These are phyloP conservation scores for Microascus cirrosus DNA, from an alignment of 2,329 filamentous ascomycete species.

Conservation along the genomic window DNA sequence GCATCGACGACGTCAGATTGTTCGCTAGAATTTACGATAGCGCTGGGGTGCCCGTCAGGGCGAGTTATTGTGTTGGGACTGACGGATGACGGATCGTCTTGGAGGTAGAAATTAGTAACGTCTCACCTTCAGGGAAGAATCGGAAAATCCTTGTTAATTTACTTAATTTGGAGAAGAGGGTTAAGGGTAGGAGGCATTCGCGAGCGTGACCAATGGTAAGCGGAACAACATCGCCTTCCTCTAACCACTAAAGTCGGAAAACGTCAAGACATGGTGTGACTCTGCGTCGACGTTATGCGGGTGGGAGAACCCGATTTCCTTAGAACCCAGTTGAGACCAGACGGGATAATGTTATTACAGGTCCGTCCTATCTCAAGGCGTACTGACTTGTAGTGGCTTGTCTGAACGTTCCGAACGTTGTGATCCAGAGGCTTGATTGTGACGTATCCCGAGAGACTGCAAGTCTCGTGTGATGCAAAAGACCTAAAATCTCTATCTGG, in stretches of 20 bases:
- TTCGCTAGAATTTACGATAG: background rate
- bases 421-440: too few species aligned
- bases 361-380: too few species aligned
- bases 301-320: background rate
- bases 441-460: too few species aligned
- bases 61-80: background rate
- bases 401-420: too few species aligned
- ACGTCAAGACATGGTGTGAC: background rate
- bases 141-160: background rate
- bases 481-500: too few species aligned
- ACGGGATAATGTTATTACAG: too few species aligned
- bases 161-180: background rate
- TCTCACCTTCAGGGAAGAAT: background rate
- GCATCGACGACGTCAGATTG: background rate
- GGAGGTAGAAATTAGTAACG: background rate
- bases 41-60: background rate
- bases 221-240: background rate
- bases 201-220: background rate
- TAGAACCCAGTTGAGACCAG: too few species aligned
- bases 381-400: too few species aligned
- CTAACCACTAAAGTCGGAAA: background rate
- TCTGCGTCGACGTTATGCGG: background rate
- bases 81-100: background rate
- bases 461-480: too few species aligned
- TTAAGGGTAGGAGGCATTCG: background rate